Evolutionary conservation across 1,284 basidiomycete genomes (phyloP).

Genomic region (Phellopilus nigrolimitatus): DNA sequence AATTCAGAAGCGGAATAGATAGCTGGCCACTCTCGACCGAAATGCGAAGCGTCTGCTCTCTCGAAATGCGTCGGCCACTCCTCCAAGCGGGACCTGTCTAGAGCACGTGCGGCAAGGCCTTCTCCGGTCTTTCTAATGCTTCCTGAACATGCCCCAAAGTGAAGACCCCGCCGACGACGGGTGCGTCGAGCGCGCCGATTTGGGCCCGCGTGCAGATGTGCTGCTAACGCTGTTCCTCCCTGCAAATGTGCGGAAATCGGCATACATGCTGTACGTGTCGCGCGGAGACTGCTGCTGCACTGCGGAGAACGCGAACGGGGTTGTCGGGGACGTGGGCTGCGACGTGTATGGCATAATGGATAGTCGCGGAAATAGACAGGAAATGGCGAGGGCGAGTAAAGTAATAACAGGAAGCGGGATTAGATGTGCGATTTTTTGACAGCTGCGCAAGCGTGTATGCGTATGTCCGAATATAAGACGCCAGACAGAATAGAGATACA

Average conservation of each 20-base stretch:
- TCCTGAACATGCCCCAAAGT: slow-evolving; percentile 12
- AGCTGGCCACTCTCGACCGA: not conserved
- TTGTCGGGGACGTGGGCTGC: slow-evolving; percentile 32
- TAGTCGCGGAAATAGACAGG: not conserved
- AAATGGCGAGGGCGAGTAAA: not conserved
- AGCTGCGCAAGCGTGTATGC: not conserved
- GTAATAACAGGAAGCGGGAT: not conserved
- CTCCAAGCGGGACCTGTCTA: too few relatives aligned
- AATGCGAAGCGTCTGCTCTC: not conserved
- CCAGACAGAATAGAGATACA: not conserved
- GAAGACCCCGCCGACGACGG: not conserved
- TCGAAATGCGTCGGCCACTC: too few relatives aligned
- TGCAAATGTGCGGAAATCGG: slow-evolving; percentile 36
- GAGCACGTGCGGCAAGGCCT: too few relatives aligned
- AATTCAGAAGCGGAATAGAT: not conserved
- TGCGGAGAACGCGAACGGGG: slow-evolving; percentile 53
- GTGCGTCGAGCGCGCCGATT: not conserved
- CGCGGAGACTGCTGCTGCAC: slow-evolving; percentile 67
- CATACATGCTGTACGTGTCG: slow-evolving; percentile 60
- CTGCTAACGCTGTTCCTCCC: too few relatives aligned
- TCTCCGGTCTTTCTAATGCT: not conserved
- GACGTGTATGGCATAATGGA: too few relatives aligned
- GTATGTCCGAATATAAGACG: not conserved
- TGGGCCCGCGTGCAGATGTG: too few relatives aligned
- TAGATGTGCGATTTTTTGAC: not conserved